Evolutionary conservation across 805 yeast genomes (phyloP).

Genomic region (Diddensiella santjacobensis): DNA sequence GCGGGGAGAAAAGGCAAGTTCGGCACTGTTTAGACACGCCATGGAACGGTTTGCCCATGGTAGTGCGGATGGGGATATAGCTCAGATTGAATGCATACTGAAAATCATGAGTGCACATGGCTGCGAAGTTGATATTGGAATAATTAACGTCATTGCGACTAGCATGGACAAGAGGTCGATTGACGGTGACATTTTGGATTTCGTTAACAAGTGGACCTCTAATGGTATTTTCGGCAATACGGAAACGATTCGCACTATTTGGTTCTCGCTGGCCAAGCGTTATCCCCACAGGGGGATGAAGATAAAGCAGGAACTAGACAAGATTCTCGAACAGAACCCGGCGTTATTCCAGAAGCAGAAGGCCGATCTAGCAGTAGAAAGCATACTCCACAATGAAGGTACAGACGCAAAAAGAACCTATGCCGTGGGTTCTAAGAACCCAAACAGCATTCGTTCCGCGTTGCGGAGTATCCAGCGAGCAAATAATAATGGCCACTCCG

Average conservation of each 20-base stretch:
- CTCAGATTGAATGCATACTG: neutral
- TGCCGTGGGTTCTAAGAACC: neutral
- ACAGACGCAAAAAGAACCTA: neutral
- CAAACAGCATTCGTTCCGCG: conserved; percentile 5
- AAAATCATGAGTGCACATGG: neutral
- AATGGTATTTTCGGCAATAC: conserved; percentile 1
- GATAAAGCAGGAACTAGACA: neutral
- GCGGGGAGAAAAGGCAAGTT: neutral
- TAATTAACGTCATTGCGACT: neutral
- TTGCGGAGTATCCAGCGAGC: conserved; percentile 10
- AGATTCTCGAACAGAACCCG: neutral
- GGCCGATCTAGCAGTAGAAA: neutral
- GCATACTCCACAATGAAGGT: neutral
- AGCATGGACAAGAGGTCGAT: neutral
- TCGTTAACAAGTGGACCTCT: conserved; percentile 1
- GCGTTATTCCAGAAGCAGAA: neutral
- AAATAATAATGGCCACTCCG: conserved; percentile 5
- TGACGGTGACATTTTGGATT: neutral
- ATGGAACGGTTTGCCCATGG: neutral
- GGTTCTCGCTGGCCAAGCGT: neutral
- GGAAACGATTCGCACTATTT: conserved; percentile 1
- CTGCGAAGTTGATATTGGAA: neutral
- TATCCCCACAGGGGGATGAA: neutral
- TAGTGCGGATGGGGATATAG: neutral
- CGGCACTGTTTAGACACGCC: neutral